Percentiles rank a stretch among this genome's conserved stretches.
Evolutionary conservation across 148 eudicot species (phyloP).

Genomic region (Amaranthus cruentus): DNA sequence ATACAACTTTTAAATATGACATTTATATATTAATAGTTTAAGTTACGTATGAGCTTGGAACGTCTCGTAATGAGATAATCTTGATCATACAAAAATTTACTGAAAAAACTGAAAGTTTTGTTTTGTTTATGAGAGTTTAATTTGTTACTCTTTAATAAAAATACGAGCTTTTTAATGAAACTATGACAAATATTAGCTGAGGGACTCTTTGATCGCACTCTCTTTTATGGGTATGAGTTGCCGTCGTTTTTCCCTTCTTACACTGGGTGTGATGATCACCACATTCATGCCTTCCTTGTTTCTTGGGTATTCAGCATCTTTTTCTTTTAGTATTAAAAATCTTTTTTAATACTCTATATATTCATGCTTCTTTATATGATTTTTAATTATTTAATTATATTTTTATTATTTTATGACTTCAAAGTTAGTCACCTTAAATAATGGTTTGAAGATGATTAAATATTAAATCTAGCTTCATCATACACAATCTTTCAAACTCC

Average conservation of each 20-base stretch:
- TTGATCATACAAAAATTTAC: not conserved
- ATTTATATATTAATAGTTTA: too few species aligned
- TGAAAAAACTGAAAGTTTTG: conserved; percentile 1
- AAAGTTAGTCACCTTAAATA: not conserved
- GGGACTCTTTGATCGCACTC: too few species aligned
- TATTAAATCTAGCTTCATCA: not conserved
- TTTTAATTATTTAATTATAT: not conserved
- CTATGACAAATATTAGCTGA: too few species aligned
- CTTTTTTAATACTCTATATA: not conserved
- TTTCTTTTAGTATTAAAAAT: too few species aligned
- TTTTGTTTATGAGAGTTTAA: conserved; percentile 10
- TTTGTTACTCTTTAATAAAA: not conserved
- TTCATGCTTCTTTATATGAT: not conserved
- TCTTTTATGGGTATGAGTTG: too few species aligned
- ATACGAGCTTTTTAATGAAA: too few species aligned
- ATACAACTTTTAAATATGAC: too few species aligned
- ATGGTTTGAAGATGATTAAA: not conserved
- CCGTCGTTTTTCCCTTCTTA: too few species aligned
- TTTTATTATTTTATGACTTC: not conserved
- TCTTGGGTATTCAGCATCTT: not conserved
- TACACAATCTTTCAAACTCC: conserved; percentile 24
- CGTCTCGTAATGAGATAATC: too few species aligned
- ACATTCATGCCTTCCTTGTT: conserved; percentile 6
- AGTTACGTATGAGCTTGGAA: too few species aligned
- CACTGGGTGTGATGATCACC: too few species aligned